Percentiles rank a stretch among this genome's conserved stretches.
Evolutionary conservation across 2,329 filamentous ascomycete species (phyloP).

Genomic region (Fusarium burgessii): DNA sequence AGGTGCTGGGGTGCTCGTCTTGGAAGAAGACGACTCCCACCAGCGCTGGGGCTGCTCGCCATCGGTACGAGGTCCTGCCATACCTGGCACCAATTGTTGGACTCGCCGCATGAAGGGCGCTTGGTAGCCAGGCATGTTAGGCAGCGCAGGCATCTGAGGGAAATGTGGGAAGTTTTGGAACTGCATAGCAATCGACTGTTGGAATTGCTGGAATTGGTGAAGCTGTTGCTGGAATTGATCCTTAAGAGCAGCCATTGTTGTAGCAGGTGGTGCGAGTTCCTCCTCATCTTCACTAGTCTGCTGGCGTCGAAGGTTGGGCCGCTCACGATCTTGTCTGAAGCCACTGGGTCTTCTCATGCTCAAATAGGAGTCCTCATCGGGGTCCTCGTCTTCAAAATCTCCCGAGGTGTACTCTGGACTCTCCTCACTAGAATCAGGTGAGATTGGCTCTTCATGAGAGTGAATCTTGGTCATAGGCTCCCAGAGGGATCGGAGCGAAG

Average conservation of each 20-base stretch:
- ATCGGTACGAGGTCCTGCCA: constrained; percentile 63
- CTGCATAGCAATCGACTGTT: constrained; percentile 75
- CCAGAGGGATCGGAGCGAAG: constrained; percentile 76
- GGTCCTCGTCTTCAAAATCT: constrained; percentile 58
- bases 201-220: constrained; percentile 70
- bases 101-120: constrained; percentile 78
- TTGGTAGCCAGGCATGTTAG: constrained; percentile 79
- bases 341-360: constrained; percentile 52
- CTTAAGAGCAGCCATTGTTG: constrained; percentile 74
- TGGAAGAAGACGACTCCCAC: constrained; percentile 73
- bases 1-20: constrained; percentile 65
- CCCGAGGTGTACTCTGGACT: constrained; percentile 60
- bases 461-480: constrained; percentile 60
- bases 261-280: constrained; percentile 65
- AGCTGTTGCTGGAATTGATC: constrained; percentile 80
- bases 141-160: constrained; percentile 69
- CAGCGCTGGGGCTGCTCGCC: constrained; percentile 61
- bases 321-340: constrained; percentile 49
- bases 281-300: constrained; percentile 51
- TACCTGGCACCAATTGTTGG: constrained; percentile 78
- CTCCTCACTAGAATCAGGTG: constrained; percentile 57
- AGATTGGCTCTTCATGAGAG: constrained; percentile 52
- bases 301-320: constrained; percentile 53
- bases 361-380: constrained; percentile 53
- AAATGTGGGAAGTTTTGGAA: constrained; percentile 68